Evolutionary conservation across 257 asterid species (phyloP).

Genomic region (Przewalskia tangutica): DNA sequence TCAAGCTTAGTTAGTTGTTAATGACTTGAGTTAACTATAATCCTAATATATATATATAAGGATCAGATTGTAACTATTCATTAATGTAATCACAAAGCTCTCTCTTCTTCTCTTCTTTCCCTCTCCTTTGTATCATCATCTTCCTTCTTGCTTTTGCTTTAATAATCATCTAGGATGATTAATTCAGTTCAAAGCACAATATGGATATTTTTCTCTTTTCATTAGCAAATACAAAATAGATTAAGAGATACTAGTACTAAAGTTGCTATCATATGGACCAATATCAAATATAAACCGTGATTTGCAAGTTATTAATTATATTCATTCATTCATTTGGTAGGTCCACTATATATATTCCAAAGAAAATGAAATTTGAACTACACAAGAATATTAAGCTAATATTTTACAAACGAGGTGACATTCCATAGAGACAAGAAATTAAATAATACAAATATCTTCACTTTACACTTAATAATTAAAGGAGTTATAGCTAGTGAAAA

Average conservation of each 20-base stretch:
- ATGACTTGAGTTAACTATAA: no score
- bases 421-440: not conserved
- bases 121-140: no score
- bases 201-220: not conserved
- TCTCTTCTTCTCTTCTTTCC: no score
- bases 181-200: not conserved
- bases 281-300: not conserved
- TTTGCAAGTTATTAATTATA: not conserved
- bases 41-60: no score
- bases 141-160: no score
- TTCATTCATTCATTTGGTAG: not conserved
- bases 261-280: not conserved
- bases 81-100: no score
- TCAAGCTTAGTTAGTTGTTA: no score
- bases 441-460: not conserved
- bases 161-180: no score
- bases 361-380: not conserved
- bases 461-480: not conserved
- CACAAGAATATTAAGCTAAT: not conserved
- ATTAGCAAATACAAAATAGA: not conserved
- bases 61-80: no score
- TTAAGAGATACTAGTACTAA: not conserved
- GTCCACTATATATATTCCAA: not conserved
- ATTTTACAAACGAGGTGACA: not conserved
- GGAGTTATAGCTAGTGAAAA: not conserved